Base-by-base conservation (phyloP, 2,329 filamentous ascomycete species). In the Cyanodermella asteris region DNA sequence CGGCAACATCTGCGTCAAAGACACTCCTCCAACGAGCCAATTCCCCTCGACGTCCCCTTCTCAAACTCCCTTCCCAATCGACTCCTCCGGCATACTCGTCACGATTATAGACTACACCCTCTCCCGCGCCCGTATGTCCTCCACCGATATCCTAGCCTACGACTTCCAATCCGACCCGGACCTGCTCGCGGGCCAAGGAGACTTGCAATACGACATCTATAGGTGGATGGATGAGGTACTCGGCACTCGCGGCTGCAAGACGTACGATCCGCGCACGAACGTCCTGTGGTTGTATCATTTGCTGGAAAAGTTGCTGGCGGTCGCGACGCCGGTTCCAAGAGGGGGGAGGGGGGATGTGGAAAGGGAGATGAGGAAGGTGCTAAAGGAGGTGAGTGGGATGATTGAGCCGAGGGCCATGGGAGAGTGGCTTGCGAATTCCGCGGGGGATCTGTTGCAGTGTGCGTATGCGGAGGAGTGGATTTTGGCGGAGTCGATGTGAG, bases 81-180 rank as follows among this genome's bases (percentile, higher is more conserved):
- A 36, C 11, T 33, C 38, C 28, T 64, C 61, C 9, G 50, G 51
- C 2, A 44, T 72, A 4, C 61, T 68, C 34, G 64, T 64, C 2
- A 72, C 68, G 0, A 56, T 73, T 13, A 73, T 73, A 34, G 68
- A 73, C 41, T 73, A 72, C 42, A 72, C 68, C 2, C 55, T 72
- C 18, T 71, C 66, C 1, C 59, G 68, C n/a, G 64, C 64, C 2
- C 52, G 57, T 13, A 46, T 70, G 32, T 19, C 38, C 3, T 16
- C 21, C n/a, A n/a, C 27, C 19, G 18, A 27, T 12, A 44, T 56
- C 9, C 54, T 53, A 7, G 60, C 47, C 31, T 44, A 52, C 16
- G 53, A 59, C 32, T 48, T 61, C 18, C 41, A 53, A 16, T 44
- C 43, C 31, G 51, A 59, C 27, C 33, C 38, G 4, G 39, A 39